Evolutionary conservation across 2,329 filamentous ascomycete species (phyloP), one percentile per base, ranked within the genome.

Genomic region (Drechmeria coniospora): DNA sequence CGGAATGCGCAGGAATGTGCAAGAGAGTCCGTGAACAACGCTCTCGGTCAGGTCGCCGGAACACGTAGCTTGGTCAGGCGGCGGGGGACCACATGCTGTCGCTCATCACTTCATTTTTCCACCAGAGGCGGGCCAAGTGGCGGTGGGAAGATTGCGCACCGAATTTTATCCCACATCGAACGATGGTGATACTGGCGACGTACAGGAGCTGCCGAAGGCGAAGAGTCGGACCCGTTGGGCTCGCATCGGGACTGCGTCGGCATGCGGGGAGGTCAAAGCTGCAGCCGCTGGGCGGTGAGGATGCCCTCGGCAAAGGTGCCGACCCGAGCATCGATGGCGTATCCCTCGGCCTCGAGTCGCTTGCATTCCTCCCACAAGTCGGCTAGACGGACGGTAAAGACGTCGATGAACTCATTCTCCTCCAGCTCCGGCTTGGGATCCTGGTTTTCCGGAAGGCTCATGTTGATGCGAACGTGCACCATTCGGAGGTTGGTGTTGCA

Each of bases 371-470:
- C 62, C 57, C 76, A 83, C 21, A 87, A 50, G 10, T 64, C 57
- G 13, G 52, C 56, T 23, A 87, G 45, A 5, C 73, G 74, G 6
- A 82, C 62, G 7, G 67, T 69, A 42, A 87, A 86, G 19, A 75
- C 74, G 47, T 86, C 79, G 43, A 87, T 86, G 45, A 84, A 86
- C 53, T 87, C 80, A 36, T 73, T 76, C 15, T 84, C 79, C 46
- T 87, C 79, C 6, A 86, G 60, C 44, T 78, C 57, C 0, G 79
- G 74, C 47, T 73, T 62, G 2, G 70, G 71, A 29, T 79, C 60
- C 45, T 75, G 66, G 45, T 87, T 87, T 40, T 73, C 73, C 0
- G 75, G 65, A 2, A 72, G 56, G 4, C 56, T 62, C 62, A 79
- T 69, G 49, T 87, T 78, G 36, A 87, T 68, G 1, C 60, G 65